Evolutionary conservation across 208 protist species (phyloP).

Genomic region (Blastocrithidia nonstop): DNA sequence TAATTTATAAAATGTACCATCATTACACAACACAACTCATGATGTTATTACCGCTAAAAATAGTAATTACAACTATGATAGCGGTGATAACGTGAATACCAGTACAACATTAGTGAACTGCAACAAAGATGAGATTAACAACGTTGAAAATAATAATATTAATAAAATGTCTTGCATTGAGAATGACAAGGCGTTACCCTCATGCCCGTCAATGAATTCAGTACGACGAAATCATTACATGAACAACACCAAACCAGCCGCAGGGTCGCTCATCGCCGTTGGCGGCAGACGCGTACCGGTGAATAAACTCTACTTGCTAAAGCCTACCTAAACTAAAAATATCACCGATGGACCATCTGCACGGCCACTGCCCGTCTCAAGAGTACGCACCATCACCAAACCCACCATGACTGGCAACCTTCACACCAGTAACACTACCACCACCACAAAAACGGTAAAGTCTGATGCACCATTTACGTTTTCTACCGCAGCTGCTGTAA

Average conservation of each 20-base stretch:
- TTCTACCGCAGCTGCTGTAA: no score
- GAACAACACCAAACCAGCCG: conserved; percentile 15
- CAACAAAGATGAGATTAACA: not conserved
- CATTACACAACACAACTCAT: no score
- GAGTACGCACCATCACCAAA: conserved; percentile 8
- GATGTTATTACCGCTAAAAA: no score
- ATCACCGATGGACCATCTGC: conserved; percentile 21
- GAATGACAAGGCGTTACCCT: no score
- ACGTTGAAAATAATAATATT: not conserved
- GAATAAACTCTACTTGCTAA: conserved; percentile 53
- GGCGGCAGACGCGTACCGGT: conserved; percentile 62
- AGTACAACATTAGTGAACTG: not conserved
- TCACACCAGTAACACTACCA: no score
- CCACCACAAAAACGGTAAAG: no score
- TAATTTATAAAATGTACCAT: no score
- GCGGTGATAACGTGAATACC: not conserved
- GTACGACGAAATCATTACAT: conserved; percentile 6
- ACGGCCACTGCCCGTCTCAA: conserved; percentile 17
- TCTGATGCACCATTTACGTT: no score
- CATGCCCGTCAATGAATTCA: no score
- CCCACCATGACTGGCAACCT: not conserved
- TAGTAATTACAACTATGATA: no score
- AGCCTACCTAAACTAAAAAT: no score
- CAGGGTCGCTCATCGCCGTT: conserved; percentile 44
- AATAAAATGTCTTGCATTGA: no score